Conservation (phyloP, 2,329 filamentous ascomycete genomes). For the Epicoccum sorghinum region DNA sequence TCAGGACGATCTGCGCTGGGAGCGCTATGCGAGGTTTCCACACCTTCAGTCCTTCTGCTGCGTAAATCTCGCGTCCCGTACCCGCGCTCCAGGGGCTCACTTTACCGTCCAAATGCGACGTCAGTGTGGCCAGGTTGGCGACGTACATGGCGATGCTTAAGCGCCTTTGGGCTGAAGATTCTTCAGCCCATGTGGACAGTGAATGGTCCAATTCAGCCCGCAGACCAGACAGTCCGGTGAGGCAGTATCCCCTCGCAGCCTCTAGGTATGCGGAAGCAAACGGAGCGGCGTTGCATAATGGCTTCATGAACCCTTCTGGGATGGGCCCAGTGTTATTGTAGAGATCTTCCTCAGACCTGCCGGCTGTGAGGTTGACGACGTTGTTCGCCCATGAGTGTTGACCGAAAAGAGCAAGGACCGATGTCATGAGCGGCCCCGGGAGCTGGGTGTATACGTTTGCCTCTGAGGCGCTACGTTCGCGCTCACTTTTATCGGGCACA, state of each 20-base stretch:
- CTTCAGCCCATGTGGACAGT: not conserved
- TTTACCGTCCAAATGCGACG: not conserved
- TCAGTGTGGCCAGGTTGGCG: not conserved
- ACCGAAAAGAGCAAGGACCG: conserved; percentile 3
- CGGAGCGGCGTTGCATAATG: not conserved
- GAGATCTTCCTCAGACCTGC: not conserved
- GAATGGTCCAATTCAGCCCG: too few species aligned
- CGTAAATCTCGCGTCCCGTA: conserved; percentile 1
- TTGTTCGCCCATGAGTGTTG: not conserved
- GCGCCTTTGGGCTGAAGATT: not conserved
- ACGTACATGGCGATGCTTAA: not conserved
- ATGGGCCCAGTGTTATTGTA: not conserved
- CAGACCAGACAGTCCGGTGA: not conserved
- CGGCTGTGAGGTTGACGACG: not conserved
- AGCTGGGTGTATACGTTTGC: not conserved
- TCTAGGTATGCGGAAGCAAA: not conserved
- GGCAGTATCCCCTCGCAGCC: not conserved
- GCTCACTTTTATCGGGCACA: not conserved
- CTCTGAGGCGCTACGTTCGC: too few species aligned
- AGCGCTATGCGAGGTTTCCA: not conserved
- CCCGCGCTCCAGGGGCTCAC: not conserved
- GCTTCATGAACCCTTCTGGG: not conserved
- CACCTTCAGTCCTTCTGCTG: not conserved
- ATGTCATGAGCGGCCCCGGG: conserved; percentile 1
- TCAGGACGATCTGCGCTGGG: not conserved